Conservation (phyloP, 331 rosid genomes). For the Malus hybrid region DNA sequence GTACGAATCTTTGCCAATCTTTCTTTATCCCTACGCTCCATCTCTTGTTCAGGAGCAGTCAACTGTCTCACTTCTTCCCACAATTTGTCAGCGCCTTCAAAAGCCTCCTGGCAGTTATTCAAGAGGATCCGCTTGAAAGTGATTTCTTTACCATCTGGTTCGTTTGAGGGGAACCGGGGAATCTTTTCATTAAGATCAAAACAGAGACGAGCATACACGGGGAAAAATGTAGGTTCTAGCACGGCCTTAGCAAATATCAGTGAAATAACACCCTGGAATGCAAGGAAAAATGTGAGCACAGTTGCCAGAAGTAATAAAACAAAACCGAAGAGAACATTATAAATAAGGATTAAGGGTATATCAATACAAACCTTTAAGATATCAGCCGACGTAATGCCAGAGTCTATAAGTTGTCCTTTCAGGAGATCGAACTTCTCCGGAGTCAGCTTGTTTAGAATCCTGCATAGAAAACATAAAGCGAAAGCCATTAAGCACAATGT, state of each 20-base stretch:
- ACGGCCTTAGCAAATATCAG: conserved; percentile 96
- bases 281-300: conserved; percentile 9
- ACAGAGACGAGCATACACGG: conserved; percentile 90
- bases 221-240: conserved; percentile 96
- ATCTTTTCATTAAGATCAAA: conserved; percentile 78
- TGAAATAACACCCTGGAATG: conserved; percentile 79
- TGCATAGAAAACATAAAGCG: conserved; percentile 23
- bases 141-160: conserved; percentile 77
- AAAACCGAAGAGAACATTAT: background rate
- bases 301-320: conserved; percentile 5
- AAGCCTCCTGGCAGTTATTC: conserved; percentile 92
- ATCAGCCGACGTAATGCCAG: conserved; percentile 94
- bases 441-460: conserved; percentile 90
- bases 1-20: conserved; percentile 78
- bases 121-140: conserved; percentile 84
- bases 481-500: background rate
- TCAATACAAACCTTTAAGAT: conserved; percentile 54
- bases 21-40: conserved; percentile 79
- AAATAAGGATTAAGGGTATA: background rate
- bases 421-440: conserved; percentile 99
- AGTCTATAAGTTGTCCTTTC: conserved; percentile 85
- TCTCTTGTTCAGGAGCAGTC: conserved; percentile 88
- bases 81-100: conserved; percentile 83
- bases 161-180: conserved; percentile 83
- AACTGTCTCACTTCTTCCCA: conserved; percentile 75